Conservation (phyloP, 108 stramenopile genomes). For the Bacterosira constricta region DNA sequence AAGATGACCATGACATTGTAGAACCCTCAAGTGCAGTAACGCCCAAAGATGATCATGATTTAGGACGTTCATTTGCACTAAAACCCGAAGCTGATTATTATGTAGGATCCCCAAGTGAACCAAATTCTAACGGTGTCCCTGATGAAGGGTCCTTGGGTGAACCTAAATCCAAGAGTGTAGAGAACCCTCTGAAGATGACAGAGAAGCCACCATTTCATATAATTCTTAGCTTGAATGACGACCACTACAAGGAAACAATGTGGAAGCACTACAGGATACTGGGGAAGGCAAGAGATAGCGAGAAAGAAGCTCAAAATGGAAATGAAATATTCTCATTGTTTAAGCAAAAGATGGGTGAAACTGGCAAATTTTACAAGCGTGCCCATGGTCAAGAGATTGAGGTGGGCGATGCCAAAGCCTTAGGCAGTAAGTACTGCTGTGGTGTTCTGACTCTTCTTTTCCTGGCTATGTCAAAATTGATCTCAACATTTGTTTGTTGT, state of each 20-base stretch:
- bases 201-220: neutral
- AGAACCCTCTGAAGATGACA: neutral
- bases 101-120: neutral
- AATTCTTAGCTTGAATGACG: slow-evolving; percentile 17
- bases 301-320: slow-evolving; percentile 12
- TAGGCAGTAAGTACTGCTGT: neutral
- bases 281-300: slow-evolving; percentile 17
- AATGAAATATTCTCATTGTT: slow-evolving; percentile 22
- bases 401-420: neutral
- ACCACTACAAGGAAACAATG: slow-evolving; percentile 23
- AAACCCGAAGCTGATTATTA: neutral
- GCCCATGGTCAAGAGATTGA: slow-evolving; percentile 5
- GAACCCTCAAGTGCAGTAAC: neutral
- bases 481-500: too few relatives aligned
- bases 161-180: too few relatives aligned
- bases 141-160: neutral
- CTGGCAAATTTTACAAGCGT: slow-evolving; percentile 15
- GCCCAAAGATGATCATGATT: neutral
- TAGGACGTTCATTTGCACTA: too few relatives aligned
- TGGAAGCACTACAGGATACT: slow-evolving; percentile 15
- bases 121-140: neutral
- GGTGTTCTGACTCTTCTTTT: neutral
- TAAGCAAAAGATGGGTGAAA: slow-evolving; percentile 10
- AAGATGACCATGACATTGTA: neutral
- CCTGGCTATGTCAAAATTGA: too few relatives aligned